Conservation (phyloP, 768 basidiomycete species). For the Mycena epipterygia region DNA sequence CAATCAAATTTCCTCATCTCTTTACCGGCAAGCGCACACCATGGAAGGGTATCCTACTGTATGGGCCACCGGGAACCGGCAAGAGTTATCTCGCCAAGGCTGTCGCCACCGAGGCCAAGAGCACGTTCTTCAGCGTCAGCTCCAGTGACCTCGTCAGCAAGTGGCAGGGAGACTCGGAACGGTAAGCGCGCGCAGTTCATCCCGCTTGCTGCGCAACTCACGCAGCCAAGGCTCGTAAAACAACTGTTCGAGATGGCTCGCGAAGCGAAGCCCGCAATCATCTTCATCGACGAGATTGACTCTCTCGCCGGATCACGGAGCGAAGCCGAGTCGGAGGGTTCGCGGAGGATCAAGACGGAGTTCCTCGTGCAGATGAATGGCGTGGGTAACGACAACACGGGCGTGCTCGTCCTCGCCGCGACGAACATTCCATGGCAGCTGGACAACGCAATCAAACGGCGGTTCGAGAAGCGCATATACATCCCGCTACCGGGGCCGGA, state of each 20-base stretch:
- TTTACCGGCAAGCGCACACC: constrained; percentile 99
- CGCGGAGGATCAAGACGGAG: constrained; percentile 97
- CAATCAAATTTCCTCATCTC: constrained; percentile 98
- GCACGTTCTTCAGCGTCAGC: constrained; percentile 98
- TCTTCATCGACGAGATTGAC: constrained; percentile 99
- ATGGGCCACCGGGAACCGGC: constrained; percentile 98
- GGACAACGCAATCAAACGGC: constrained; percentile 96
- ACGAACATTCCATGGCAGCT: constrained; percentile 99
- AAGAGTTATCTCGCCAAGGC: constrained; percentile 98
- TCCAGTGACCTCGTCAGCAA: constrained; percentile 97
- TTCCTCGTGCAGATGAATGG: constrained; percentile 99
- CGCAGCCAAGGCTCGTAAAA: constrained; percentile 81
- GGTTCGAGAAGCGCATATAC: constrained; percentile 99
- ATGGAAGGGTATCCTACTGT: constrained; percentile 95
- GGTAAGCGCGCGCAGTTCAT: constrained; percentile 63
- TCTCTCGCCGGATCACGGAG: constrained; percentile 95
- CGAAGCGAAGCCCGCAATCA: constrained; percentile 96
- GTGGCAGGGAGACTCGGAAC: constrained; percentile 99
- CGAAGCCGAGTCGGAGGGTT: constrained; percentile 97
- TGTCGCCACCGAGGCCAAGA: constrained; percentile 98
- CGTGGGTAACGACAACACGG: constrained; percentile 97
- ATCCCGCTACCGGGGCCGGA: constrained; percentile 96
- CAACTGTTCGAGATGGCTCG: constrained; percentile 97
- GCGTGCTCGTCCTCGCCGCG: constrained; percentile 95
- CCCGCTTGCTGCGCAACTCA: constrained; percentile 6